Evolutionary conservation across 2,329 filamentous ascomycete genomes (phyloP).

Genomic region (Colletotrichum trifolii): DNA sequence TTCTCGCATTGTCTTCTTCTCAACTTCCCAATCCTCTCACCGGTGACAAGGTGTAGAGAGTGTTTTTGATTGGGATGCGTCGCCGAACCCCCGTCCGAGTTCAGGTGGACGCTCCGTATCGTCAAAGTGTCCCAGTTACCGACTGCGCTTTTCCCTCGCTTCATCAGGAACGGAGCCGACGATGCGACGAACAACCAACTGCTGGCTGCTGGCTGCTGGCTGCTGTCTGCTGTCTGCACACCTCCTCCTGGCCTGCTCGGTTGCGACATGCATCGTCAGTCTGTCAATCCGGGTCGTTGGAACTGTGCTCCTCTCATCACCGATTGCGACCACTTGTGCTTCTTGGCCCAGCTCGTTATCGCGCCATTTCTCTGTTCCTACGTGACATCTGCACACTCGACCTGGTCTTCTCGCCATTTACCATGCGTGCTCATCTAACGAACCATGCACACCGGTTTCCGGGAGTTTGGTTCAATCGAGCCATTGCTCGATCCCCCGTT

Average conservation of each 20-base stretch:
- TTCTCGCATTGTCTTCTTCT: neutral
- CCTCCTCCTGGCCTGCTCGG: neutral
- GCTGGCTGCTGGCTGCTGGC: neutral
- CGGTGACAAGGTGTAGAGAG: conserved; percentile 29
- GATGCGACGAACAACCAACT: conserved; percentile 14
- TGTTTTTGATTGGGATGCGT: conserved; percentile 26
- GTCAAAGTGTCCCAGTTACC: neutral
- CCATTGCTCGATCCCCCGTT: conserved; percentile 13
- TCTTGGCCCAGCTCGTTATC: conserved; percentile 1
- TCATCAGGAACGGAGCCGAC: too few relatives aligned
- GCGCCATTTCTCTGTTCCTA: conserved; percentile 8
- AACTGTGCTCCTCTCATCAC: conserved; percentile 4
- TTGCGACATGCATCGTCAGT: conserved; percentile 7
- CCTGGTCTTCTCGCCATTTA: neutral
- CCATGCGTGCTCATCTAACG: neutral
- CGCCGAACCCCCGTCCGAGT: conserved; percentile 1
- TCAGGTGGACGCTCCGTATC: conserved; percentile 22
- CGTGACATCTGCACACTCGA: conserved; percentile 1
- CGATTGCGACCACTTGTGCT: neutral
- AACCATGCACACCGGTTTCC: conserved; percentile 32
- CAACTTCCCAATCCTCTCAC: conserved; percentile 32
- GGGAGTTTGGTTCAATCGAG: conserved; percentile 17
- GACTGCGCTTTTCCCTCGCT: conserved; percentile 4
- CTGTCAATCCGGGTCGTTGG: conserved; percentile 26
- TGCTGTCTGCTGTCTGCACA: conserved; percentile 8